Percentiles rank a stretch among this genome's conserved stretches.
Evolutionary conservation across 2,329 filamentous ascomycete species (phyloP).

Genomic region (Arthrobotrys pseudoclavata): DNA sequence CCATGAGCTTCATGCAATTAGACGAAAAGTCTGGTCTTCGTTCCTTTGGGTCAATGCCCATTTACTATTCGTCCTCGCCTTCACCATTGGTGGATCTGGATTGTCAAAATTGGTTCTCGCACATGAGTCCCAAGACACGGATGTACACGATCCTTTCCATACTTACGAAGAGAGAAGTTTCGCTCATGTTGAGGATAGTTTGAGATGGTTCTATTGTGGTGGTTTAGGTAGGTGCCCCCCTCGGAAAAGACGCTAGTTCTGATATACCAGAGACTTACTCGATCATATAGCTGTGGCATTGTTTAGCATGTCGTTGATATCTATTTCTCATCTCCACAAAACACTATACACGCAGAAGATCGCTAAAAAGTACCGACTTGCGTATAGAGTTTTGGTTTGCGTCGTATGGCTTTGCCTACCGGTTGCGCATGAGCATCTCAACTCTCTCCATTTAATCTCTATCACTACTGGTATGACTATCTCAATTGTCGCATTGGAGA

Average conservation of each 20-base stretch:
- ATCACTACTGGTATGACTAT: conserved; percentile 68
- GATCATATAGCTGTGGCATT: conserved; percentile 64
- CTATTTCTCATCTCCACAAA: conserved; percentile 72
- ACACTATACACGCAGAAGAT: conserved; percentile 69
- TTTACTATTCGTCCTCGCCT: conserved; percentile 75
- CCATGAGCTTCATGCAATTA: conserved; percentile 74
- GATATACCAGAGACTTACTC: neutral
- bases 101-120: conserved; percentile 74
- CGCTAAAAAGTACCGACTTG: conserved; percentile 70
- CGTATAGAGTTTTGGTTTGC: conserved; percentile 70
- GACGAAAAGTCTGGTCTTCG: conserved; percentile 69
- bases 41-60: conserved; percentile 72
- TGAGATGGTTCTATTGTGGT: conserved; percentile 76
- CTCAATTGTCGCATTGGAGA: conserved; percentile 69
- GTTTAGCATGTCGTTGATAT: conserved; percentile 66
- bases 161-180: conserved; percentile 70
- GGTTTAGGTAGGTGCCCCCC: conserved; percentile 70
- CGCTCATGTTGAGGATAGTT: conserved; percentile 69
- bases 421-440: conserved; percentile 67
- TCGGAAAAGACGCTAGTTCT: conserved; percentile 65
- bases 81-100: conserved; percentile 73
- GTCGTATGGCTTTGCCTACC: conserved; percentile 72
- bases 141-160: conserved; percentile 70
- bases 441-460: conserved; percentile 69
- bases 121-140: conserved; percentile 70